Evolutionary conservation across 1,284 basidiomycete species (phyloP).

Genomic region (Trametes hirsuta): DNA sequence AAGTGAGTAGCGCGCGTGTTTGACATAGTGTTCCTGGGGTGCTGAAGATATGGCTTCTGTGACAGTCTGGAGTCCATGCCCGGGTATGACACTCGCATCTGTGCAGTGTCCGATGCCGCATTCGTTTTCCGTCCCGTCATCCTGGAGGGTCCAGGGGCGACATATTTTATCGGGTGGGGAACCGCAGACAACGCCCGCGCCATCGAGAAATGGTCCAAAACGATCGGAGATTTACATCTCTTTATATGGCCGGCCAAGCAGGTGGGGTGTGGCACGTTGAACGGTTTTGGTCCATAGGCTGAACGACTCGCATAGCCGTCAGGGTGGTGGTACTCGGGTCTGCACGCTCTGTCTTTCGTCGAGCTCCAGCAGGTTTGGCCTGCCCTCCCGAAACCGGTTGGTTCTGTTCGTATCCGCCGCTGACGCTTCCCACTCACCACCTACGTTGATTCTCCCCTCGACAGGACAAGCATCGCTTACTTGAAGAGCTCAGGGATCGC

Average conservation of each 20-base stretch:
- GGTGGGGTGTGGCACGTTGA: conserved; percentile 2
- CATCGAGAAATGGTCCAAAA: conserved; percentile 33
- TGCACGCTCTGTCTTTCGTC: conserved; percentile 19
- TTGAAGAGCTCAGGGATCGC: conserved; percentile 18
- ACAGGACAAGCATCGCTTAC: conserved; percentile 22
- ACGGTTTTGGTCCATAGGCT: neutral
- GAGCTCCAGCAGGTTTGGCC: conserved; percentile 29
- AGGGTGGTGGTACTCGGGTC: conserved; percentile 34
- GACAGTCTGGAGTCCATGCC: conserved; percentile 37
- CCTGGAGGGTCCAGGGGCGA: conserved; percentile 46
- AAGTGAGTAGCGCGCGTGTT: conserved; percentile 1
- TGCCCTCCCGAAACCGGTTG: conserved; percentile 23
- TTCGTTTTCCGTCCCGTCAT: conserved; percentile 59
- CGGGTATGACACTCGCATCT: conserved; percentile 43
- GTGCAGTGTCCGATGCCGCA: conserved; percentile 40
- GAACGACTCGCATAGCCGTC: neutral
- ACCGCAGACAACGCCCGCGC: conserved; percentile 39
- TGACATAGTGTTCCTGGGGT: too few relatives aligned
- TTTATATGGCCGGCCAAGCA: conserved; percentile 36
- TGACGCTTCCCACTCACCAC: neutral
- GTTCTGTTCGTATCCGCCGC: conserved; percentile 1
- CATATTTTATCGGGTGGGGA: conserved; percentile 59
- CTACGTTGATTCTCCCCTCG: neutral
- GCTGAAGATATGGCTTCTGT: neutral
- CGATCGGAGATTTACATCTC: conserved; percentile 41